phyloP scores from a whole-genome alignment of 1,284 basidiomycete species.

The Exobasidium rhododendri region DNA sequence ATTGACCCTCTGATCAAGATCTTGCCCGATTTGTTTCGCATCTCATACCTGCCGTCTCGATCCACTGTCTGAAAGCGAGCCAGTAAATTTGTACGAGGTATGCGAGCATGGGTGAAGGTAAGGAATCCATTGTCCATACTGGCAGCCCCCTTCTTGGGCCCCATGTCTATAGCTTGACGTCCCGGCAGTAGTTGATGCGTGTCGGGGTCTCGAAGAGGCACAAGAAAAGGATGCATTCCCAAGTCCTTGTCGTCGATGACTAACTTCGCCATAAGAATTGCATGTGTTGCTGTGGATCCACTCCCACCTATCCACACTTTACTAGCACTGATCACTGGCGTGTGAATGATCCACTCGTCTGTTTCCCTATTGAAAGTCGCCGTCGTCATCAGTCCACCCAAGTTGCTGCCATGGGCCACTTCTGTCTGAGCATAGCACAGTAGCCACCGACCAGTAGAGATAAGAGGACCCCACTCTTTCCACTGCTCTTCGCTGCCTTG shows the following conservation, averaged over 20 bases:
- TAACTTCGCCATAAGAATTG: constrained; percentile 39
- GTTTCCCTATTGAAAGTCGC: constrained; percentile 26
- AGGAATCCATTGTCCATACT: constrained; percentile 43
- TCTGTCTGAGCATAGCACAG: constrained; percentile 45
- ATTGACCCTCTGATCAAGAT: constrained; percentile 40
- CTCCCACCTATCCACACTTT: constrained; percentile 40
- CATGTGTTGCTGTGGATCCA: constrained; percentile 39
- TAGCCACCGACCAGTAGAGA: constrained; percentile 31
- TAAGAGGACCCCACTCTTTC: constrained; percentile 31
- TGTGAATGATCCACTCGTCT: constrained; percentile 30
- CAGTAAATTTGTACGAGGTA: constrained; percentile 30
- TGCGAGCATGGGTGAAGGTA: constrained; percentile 31
- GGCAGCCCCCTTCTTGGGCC: constrained; percentile 35
- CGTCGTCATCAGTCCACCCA: constrained; percentile 37
- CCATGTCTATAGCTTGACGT: constrained; percentile 34
- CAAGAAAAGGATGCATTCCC: constrained; percentile 47
- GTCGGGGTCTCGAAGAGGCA: constrained; percentile 32
- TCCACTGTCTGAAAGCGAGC: constrained; percentile 36
- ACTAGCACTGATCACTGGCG: constrained; percentile 30
- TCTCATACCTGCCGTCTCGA: constrained; percentile 29
- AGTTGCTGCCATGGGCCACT: constrained; percentile 38
- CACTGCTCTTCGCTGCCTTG: constrained; percentile 33
- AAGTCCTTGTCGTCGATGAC: constrained; percentile 30
- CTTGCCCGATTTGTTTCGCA: constrained; percentile 31
- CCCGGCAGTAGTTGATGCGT: constrained; percentile 34